phyloP scores from a whole-genome alignment of 768 basidiomycete species.

The Suillus alpinus region DNA sequence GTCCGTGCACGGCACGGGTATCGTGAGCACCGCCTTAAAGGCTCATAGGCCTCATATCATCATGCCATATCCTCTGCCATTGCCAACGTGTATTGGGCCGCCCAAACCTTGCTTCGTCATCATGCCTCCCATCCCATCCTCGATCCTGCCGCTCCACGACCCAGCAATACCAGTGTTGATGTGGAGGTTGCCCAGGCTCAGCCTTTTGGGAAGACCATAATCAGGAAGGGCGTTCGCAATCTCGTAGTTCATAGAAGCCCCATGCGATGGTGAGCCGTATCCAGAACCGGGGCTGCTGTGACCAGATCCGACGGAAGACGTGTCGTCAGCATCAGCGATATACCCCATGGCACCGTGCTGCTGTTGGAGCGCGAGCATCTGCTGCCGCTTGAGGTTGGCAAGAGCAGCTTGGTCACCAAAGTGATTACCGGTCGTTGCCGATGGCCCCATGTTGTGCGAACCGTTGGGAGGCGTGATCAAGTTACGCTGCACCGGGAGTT shows the following conservation, averaged over 20 bases:
- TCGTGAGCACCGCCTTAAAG: not conserved
- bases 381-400: slow-evolving; percentile 24
- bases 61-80: slow-evolving; percentile 37
- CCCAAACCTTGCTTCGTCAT: slow-evolving; percentile 33
- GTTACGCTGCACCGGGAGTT: slow-evolving; percentile 29
- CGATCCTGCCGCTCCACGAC: slow-evolving; percentile 24
- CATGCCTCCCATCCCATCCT: slow-evolving; percentile 33
- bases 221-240: slow-evolving; percentile 29
- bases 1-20: slow-evolving; percentile 10
- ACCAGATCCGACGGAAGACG: slow-evolving; percentile 37
- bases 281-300: slow-evolving; percentile 31
- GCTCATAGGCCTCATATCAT: slow-evolving; percentile 31
- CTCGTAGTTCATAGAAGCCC: slow-evolving; percentile 34
- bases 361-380: slow-evolving; percentile 31
- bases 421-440: slow-evolving; percentile 12
- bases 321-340: slow-evolving; percentile 37
- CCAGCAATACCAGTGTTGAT: slow-evolving; percentile 23
- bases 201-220: slow-evolving; percentile 21
- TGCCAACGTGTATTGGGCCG: slow-evolving; percentile 37
- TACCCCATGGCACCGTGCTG: slow-evolving; percentile 21
- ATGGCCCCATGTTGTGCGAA: slow-evolving; percentile 27
- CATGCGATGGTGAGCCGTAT: slow-evolving; percentile 30
- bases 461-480: slow-evolving; percentile 44
- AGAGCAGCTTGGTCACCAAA: slow-evolving; percentile 22
- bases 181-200: slow-evolving; percentile 20